Evolutionary conservation across 805 yeast genomes (phyloP).

Genomic region (Cyberlindnera mississippiensis): DNA sequence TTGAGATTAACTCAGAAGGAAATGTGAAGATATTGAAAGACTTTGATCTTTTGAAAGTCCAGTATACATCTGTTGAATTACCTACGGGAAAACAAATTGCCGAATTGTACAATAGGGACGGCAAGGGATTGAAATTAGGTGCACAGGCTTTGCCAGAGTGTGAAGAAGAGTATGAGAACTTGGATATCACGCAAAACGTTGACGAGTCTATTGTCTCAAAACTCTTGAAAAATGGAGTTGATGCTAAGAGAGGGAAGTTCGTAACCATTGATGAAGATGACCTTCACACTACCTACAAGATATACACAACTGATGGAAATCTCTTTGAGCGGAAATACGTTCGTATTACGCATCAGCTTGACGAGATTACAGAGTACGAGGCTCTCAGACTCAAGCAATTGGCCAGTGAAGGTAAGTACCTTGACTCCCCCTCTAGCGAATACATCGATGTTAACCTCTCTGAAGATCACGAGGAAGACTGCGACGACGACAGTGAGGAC

Average conservation of each 20-base stretch:
- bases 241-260: conserved; percentile 44
- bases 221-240: conserved; percentile 48
- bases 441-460: conserved; percentile 12
- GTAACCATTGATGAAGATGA: conserved; percentile 43
- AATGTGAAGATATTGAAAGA: conserved; percentile 54
- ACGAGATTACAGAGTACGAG: conserved; percentile 26
- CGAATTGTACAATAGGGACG: conserved; percentile 22
- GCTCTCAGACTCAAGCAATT: conserved; percentile 22
- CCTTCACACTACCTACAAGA: conserved; percentile 37
- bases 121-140: conserved; percentile 22
- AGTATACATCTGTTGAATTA: conserved; percentile 35
- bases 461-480: conserved; percentile 6
- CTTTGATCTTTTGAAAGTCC: conserved; percentile 47
- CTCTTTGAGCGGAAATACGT: conserved; percentile 22
- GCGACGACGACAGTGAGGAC: conserved; percentile 1
- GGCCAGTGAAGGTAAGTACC: conserved; percentile 23
- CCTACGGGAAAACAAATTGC: conserved; percentile 29
- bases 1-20: conserved; percentile 45
- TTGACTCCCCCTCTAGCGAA: background rate
- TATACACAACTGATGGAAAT: conserved; percentile 42
- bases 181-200: conserved; percentile 37
- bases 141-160: conserved; percentile 33
- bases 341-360: conserved; percentile 21
- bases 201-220: conserved; percentile 40
- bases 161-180: conserved; percentile 37